Percentiles rank a stretch among this genome's conserved stretches.
phyloP scores from a whole-genome alignment of 1,284 basidiomycete genomes.

The Irpex sp. region DNA sequence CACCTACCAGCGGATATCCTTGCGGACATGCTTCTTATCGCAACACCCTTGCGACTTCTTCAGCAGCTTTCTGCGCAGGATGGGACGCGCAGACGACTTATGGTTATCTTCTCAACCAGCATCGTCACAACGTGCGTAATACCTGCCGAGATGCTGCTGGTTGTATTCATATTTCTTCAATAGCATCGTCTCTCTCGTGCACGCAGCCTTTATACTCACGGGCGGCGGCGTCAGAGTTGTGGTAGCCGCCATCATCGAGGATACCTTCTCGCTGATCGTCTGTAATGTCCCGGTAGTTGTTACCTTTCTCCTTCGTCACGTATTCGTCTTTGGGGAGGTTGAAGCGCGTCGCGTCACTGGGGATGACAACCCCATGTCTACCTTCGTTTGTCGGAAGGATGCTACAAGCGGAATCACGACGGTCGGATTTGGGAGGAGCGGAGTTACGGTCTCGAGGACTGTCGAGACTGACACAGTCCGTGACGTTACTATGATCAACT shows the following conservation, averaged over 20 bases:
- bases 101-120: slow-evolving; percentile 38
- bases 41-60: slow-evolving; percentile 33
- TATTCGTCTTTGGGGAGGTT: not conserved
- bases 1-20: slow-evolving; percentile 32
- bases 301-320: slow-evolving; percentile 25
- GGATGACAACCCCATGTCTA: not conserved
- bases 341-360: not conserved
- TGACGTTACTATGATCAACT: slow-evolving; percentile 12
- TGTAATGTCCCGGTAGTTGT: slow-evolving; percentile 39
- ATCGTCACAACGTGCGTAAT: slow-evolving; percentile 20
- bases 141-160: not conserved
- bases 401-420: slow-evolving; percentile 5
- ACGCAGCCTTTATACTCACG: slow-evolving; percentile 33
- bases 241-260: slow-evolving; percentile 38
- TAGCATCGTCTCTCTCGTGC: slow-evolving; percentile 35
- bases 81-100: slow-evolving; percentile 29
- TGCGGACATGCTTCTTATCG: slow-evolving; percentile 34
- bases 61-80: slow-evolving; percentile 27
- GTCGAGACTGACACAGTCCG: slow-evolving; percentile 1
- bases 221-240: slow-evolving; percentile 29
- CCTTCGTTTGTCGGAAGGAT: slow-evolving; percentile 8
- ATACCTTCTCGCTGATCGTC: slow-evolving; percentile 36
- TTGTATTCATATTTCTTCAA: not conserved
- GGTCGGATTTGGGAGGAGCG: not conserved
- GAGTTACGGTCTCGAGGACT: not conserved